Evolutionary conservation across 2,329 filamentous ascomycete species (phyloP).

Genomic region (Colletotrichum lindemuthianum): DNA sequence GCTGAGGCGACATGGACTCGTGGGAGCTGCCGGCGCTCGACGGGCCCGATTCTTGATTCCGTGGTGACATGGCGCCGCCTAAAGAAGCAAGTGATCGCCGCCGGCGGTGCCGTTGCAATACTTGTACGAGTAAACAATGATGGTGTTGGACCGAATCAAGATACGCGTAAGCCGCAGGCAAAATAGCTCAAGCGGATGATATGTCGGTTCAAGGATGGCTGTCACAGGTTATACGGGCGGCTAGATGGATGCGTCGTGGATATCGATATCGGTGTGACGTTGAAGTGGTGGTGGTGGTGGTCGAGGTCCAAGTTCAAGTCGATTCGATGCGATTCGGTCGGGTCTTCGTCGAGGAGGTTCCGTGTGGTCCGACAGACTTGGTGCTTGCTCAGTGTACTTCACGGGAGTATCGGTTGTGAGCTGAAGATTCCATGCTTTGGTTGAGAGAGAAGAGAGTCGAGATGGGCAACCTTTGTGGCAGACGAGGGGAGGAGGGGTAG

Average conservation of each 20-base stretch:
- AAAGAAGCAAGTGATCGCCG: conserved; percentile 23
- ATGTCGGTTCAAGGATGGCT: neutral
- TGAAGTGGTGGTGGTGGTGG: neutral
- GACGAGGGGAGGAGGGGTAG: conserved; percentile 15
- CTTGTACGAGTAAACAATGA: too few species aligned
- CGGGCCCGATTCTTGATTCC: conserved; percentile 17
- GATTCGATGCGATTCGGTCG: neutral
- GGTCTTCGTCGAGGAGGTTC: neutral
- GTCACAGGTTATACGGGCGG: neutral
- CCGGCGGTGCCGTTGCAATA: neutral
- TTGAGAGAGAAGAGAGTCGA: neutral
- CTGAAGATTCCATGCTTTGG: conserved; percentile 28
- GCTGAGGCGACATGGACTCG: conserved; percentile 9
- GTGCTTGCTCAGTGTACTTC: conserved; percentile 25
- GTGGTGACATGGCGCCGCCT: conserved; percentile 18
- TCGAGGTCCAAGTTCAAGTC: too few species aligned
- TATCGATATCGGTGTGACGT: neutral
- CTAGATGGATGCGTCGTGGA: conserved; percentile 5
- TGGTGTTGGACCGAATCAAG: too few species aligned
- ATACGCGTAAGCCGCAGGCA: too few species aligned
- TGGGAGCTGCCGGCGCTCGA: conserved; percentile 15
- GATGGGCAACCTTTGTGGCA: neutral
- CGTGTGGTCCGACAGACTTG: neutral
- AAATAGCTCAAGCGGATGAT: too few species aligned
- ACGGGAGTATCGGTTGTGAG: conserved; percentile 21